Base-by-base conservation (phyloP, 1,284 basidiomycete genomes). In the Ganoderma meredithae region DNA sequence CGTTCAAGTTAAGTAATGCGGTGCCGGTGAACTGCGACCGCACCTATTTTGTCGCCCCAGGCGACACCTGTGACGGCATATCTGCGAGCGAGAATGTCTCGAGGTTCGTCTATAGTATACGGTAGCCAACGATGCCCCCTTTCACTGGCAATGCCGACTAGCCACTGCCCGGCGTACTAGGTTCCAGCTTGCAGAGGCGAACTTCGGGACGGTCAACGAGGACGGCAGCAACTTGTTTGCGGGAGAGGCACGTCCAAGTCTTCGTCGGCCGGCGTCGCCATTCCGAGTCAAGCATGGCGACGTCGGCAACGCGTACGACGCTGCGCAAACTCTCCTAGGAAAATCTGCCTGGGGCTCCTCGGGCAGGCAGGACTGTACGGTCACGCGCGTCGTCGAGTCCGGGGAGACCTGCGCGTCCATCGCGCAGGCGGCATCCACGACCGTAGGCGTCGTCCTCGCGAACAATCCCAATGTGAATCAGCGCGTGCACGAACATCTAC, bases 31-130 rank as follows among this genome's bases (percentile, higher is more conserved):
- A 74, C 72, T 93, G 91, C 77, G 78, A 81, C 10, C 88, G 90
- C 69, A 76, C 74, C 25, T 91, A 92, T 81, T 87, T 83, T 60
- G 83, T 92, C 39, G 72, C 83, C 66, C 67, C 71, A 0, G 87
- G 86, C 52, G 91, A 93, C 75, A 85, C 83, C 60, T 93, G 91
- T 75, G 89, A 93, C 79, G 73, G 74, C 65, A 92, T 93, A 74
- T 91, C 89, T 64, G 85, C 85, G 31, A 82, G 84, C n/a, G 77
- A 89, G 43, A 83, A 85, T 62, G 89, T 85, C 62, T 91, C 91
- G 25, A 91, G 90, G 86, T 90, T 69, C 66, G 83, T 53, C 25
- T 31, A 31, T 31, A 31, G 27, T 3, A n/a, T 31, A 31, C 3
- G 3, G 27, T 3, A 31, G 27, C 27, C 27, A 31, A 31, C 27